phyloP scores from a whole-genome alignment of 331 rosid genomes.

The Phaseolus coccineus region DNA sequence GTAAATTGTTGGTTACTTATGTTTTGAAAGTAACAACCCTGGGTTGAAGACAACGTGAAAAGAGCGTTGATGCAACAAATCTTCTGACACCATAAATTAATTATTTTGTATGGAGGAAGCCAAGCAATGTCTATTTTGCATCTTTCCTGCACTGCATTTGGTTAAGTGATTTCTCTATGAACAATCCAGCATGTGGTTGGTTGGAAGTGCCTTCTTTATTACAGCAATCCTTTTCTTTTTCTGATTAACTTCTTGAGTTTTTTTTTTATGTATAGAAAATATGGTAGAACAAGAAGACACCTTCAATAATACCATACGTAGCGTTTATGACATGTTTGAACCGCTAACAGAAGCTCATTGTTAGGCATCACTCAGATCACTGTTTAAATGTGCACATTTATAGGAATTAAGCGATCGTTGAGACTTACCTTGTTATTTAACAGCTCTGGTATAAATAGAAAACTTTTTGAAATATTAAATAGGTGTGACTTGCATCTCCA shows the following conservation, averaged over 20 bases:
- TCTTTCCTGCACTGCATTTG: neutral
- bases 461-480: neutral
- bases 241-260: neutral
- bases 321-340: neutral
- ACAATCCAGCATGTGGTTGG: neutral
- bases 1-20: constrained; percentile 38
- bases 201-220: constrained; percentile 2
- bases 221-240: neutral
- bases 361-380: neutral
- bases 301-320: neutral
- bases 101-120: neutral
- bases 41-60: constrained; percentile 32
- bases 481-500: too few relatives aligned
- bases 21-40: constrained; percentile 43
- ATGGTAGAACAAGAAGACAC: neutral
- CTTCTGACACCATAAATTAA: constrained; percentile 23
- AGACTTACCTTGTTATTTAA: neutral
- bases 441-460: neutral
- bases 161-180: constrained; percentile 19
- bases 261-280: neutral
- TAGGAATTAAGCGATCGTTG: neutral
- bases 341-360: neutral
- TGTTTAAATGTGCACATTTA: neutral
- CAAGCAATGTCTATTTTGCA: neutral
- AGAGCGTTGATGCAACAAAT: constrained; percentile 38